Conservation (phyloP, 192 early-diverging fungal species). For the Thamnidium elegans region DNA sequence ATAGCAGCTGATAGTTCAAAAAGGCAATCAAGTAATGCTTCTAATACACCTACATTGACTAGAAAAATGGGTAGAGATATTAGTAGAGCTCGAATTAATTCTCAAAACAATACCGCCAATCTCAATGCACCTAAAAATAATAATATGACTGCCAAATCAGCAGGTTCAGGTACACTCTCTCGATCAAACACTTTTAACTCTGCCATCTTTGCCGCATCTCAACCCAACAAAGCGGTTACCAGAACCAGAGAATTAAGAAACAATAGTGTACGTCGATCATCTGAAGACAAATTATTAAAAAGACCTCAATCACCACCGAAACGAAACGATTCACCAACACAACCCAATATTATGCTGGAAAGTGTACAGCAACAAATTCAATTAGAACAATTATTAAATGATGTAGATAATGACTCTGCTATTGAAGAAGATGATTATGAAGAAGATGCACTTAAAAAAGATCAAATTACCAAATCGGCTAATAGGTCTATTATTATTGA, state of each 20-base stretch:
- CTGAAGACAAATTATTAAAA: slow-evolving; percentile 8
- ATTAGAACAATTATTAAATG: background rate
- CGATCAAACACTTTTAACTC: slow-evolving; percentile 2
- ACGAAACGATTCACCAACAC: slow-evolving; percentile 8
- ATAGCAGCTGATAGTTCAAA: slow-evolving; percentile 13
- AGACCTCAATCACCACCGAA: slow-evolving; percentile 17
- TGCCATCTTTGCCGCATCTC: no score
- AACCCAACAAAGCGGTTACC: background rate
- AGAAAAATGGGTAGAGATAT: background rate
- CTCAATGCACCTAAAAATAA: background rate
- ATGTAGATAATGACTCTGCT: background rate
- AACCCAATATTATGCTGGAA: background rate
- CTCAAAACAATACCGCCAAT: background rate
- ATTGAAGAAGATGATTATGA: no score
- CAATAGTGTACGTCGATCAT: background rate
- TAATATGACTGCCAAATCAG: slow-evolving; percentile 11
- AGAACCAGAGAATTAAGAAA: slow-evolving; percentile 5
- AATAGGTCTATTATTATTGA: no score
- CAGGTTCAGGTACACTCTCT: slow-evolving; percentile 3
- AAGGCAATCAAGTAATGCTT: slow-evolving; percentile 2
- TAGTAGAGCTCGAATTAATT: background rate
- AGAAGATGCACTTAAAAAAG: no score
- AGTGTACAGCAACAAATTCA: background rate
- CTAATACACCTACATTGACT: slow-evolving; percentile 2
- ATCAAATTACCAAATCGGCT: no score